Conservation (phyloP, 768 basidiomycete genomes). For the Leccinum variicolor region DNA sequence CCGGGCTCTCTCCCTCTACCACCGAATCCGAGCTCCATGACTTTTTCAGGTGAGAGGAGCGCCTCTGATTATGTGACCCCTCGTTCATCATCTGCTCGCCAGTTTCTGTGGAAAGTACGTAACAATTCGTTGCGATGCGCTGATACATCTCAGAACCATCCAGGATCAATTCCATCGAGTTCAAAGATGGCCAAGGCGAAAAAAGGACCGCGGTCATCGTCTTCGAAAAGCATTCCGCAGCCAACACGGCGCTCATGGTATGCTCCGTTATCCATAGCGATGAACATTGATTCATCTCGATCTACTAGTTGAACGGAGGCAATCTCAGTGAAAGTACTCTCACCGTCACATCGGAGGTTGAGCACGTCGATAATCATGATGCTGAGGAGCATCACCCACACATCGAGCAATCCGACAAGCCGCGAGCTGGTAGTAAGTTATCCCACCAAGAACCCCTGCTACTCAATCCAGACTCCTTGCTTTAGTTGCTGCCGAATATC, state of each 20-base stretch:
- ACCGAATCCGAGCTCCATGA: conserved; percentile 67
- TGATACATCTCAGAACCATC: not conserved
- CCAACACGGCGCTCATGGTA: conserved; percentile 84
- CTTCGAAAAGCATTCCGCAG: conserved; percentile 83
- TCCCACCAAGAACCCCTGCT: not conserved
- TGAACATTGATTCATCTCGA: not conserved
- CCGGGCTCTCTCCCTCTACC: conserved; percentile 64
- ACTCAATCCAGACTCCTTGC: not conserved
- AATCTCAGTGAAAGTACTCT: conserved; percentile 70
- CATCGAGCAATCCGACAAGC: conserved; percentile 88
- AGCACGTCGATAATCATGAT: conserved; percentile 54
- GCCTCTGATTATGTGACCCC: not conserved
- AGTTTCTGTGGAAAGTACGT: conserved; percentile 87
- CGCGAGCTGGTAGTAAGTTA: conserved; percentile 72
- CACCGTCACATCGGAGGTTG: conserved; percentile 65
- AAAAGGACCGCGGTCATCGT: conserved; percentile 58
- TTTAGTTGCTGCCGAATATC: conserved; percentile 87
- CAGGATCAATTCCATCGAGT: conserved; percentile 69
- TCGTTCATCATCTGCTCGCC: conserved; percentile 5
- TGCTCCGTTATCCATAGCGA: not conserved
- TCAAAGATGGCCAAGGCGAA: conserved; percentile 38
- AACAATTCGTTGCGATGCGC: not conserved
- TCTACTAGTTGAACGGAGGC: conserved; percentile 67
- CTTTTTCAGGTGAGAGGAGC: conserved; percentile 68
- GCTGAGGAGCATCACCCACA: conserved; percentile 33